Base-by-base conservation (phyloP, 441 rosid genomes). In the Aquilaria agallochum region DNA sequence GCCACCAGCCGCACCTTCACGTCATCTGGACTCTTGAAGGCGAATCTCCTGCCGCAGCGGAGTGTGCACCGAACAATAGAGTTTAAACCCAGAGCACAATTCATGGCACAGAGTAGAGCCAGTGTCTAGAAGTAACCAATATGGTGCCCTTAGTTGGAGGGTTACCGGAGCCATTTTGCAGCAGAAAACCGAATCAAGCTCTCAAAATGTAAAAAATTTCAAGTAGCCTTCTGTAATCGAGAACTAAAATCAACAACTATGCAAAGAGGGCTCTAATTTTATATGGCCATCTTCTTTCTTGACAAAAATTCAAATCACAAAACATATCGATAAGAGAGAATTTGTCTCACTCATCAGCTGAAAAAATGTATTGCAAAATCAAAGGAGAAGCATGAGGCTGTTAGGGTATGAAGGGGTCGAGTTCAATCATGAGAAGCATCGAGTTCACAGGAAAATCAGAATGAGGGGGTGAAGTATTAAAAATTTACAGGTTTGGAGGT, bases 71-170 rank as follows among this genome's bases (percentile, higher is more conserved):
- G 87, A 11, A 86, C 78, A 5, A 88, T 76, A 1, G 90, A 83
- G 55, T 86, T 84, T 7, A 90, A 66, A 3, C 93, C 89, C 10
- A 88, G 77, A 15, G 87, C 90, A 67, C 95, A 86, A 4, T 86
- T 71, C 63, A 90, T 47, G 0, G 93, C 92, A 50, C 88, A 90
- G 14, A 90, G 83, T 66, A 88, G 66, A 64, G 91, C 89, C 64
- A 33, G 75, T 51, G 8, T 68, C 74, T 1, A 82, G 74, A 11
- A 85, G 79, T 5, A 75, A 65, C 9, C 83, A 78, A 54, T 72
- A 76, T 0, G 72, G 76, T 2, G 45, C 45, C 45, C 71, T 70
- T 48, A 76, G 79, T 55, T 55, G 40, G 40, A 74, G 67, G 31
- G 44, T 46, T 31, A 15, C 72, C 80, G 69, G 70, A 36, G 32